Conservation (phyloP, 2,329 filamentous ascomycete genomes). For the Purpureocillium lavendulum region DNA sequence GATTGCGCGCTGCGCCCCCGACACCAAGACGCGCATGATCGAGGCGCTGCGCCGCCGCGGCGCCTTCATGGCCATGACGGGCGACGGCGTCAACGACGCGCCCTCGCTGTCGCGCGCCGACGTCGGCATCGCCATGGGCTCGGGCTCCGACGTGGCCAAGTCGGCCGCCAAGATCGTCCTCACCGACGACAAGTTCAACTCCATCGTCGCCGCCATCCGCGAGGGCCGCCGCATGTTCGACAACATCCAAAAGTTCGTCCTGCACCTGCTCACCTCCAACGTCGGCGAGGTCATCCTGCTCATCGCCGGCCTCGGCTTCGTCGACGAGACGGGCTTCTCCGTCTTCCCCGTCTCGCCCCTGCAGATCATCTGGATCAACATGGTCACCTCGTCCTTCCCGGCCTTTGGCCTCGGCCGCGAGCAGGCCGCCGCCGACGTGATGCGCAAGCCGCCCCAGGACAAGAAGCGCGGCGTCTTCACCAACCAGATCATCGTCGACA, state of each 20-base stretch:
- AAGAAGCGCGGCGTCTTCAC: slow-evolving; percentile 64
- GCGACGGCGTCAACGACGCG: slow-evolving; percentile 81
- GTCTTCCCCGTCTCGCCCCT: slow-evolving; percentile 82
- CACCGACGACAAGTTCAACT: slow-evolving; percentile 83
- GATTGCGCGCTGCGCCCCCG: slow-evolving; percentile 74
- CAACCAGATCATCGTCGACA: slow-evolving; percentile 68
- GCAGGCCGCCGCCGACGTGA: slow-evolving; percentile 64
- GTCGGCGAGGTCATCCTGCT: slow-evolving; percentile 77
- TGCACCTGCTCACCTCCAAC: slow-evolving; percentile 73
- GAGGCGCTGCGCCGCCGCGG: slow-evolving; percentile 72
- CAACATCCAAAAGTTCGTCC: slow-evolving; percentile 82
- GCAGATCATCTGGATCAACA: slow-evolving; percentile 90
- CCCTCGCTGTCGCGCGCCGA: slow-evolving; percentile 74
- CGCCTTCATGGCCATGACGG: slow-evolving; percentile 78
- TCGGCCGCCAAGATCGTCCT: slow-evolving; percentile 75
- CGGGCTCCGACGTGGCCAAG: slow-evolving; percentile 79
- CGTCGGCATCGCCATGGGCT: slow-evolving; percentile 87
- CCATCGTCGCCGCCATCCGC: slow-evolving; percentile 73
- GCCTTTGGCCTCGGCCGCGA: slow-evolving; percentile 85
- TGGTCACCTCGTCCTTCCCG: slow-evolving; percentile 80
- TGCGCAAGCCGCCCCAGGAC: slow-evolving; percentile 71
- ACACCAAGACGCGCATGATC: slow-evolving; percentile 87
- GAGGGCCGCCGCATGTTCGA: slow-evolving; percentile 81
- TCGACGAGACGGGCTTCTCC: slow-evolving; percentile 61
- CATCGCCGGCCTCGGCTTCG: slow-evolving; percentile 74